A percentile compares a stretch with the other conserved stretches of the same genome.
Conservation (phyloP, 2,329 filamentous ascomycete genomes). For the Volutella citrinella region DNA sequence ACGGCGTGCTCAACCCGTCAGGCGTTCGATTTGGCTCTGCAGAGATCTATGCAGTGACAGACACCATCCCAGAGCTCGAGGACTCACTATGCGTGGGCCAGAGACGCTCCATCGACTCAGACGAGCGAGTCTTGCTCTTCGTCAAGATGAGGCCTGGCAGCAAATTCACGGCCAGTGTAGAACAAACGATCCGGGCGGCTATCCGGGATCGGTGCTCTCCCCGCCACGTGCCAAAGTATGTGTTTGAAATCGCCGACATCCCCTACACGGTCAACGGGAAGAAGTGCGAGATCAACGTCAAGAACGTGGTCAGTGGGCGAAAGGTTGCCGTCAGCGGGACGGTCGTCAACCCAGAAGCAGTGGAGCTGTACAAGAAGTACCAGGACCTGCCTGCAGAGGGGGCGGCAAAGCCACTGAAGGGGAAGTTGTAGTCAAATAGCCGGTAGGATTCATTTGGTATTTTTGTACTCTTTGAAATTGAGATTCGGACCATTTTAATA, state of each 20-base stretch:
- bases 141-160: constrained; percentile 2
- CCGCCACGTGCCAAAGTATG: constrained; percentile 7
- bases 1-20: too few relatives aligned
- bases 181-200: background rate
- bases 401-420: too few relatives aligned
- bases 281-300: constrained; percentile 14
- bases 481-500: too few relatives aligned
- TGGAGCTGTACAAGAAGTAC: constrained; percentile 6
- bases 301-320: constrained; percentile 7
- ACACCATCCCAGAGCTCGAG: too few relatives aligned
- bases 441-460: too few relatives aligned
- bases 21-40: too few relatives aligned
- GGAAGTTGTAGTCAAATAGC: too few relatives aligned
- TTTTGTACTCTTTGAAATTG: too few relatives aligned
- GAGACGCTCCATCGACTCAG: background rate
- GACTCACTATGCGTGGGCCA: constrained; percentile 9
- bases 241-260: constrained; percentile 10
- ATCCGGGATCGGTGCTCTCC: background rate
- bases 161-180: background rate
- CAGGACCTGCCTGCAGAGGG: constrained; percentile 1
- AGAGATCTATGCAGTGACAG: too few relatives aligned
- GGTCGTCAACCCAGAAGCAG: constrained; percentile 4
- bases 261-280: constrained; percentile 12
- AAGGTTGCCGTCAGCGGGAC: constrained; percentile 5
- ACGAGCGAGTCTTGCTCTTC: constrained; percentile 6